Conservation (phyloP, 2,329 filamentous ascomycete species). For the Claviceps purpurea region DNA sequence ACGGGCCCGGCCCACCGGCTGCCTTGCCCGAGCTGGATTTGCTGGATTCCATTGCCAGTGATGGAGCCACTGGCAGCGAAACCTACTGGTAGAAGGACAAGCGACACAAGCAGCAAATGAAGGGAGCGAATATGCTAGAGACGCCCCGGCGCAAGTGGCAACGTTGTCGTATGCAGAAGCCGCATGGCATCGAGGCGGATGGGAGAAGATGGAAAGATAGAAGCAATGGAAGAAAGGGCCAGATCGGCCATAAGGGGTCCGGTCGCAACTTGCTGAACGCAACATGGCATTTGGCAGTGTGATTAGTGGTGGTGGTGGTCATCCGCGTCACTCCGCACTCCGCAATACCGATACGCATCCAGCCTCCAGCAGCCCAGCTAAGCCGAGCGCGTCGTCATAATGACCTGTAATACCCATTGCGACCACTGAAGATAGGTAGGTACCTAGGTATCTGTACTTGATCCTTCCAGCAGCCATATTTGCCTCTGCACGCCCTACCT, state of each 20-base stretch:
- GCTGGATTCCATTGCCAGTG: constrained; percentile 5
- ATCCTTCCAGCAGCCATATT: too few species aligned
- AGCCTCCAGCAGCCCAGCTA: too few species aligned
- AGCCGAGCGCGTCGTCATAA: too few species aligned
- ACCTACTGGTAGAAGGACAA: background rate
- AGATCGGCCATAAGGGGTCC: background rate
- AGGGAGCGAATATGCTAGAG: background rate
- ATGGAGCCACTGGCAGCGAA: background rate
- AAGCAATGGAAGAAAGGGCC: background rate
- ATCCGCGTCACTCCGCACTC: background rate
- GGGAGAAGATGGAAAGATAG: background rate
- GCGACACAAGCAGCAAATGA: background rate
- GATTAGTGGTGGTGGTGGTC: background rate
- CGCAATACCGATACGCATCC: too few species aligned
- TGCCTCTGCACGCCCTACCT: too few species aligned
- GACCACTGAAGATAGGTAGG: too few species aligned
- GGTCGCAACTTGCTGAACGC: background rate
- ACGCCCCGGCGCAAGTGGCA: background rate
- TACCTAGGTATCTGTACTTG: too few species aligned
- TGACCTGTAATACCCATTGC: too few species aligned
- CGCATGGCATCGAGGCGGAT: background rate
- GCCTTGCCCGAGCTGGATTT: background rate
- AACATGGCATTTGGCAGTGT: background rate
- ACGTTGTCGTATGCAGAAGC: background rate
- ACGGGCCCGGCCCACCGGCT: background rate